Conservation (phyloP, 2,329 filamentous ascomycete genomes). For the Pyrenochaeta sp. region DNA sequence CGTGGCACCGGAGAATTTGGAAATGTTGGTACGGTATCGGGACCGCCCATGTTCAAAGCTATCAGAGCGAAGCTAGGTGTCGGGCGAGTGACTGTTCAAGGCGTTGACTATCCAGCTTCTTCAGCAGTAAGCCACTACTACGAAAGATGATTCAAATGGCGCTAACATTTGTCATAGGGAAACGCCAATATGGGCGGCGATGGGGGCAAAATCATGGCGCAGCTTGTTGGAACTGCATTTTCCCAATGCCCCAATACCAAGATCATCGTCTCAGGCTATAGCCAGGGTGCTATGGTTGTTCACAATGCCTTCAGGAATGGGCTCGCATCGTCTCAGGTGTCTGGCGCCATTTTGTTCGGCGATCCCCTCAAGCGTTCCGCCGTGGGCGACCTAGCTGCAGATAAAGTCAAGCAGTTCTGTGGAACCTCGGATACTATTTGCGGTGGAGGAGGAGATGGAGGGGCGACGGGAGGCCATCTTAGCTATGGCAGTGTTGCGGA, state of each 20-base stretch:
- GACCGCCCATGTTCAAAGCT: slow-evolving; percentile 47
- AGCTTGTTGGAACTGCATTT: slow-evolving; percentile 29
- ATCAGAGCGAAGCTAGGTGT: slow-evolving; percentile 36
- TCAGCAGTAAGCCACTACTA: slow-evolving; percentile 23
- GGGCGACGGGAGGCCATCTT: slow-evolving; percentile 35
- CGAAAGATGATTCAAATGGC: not conserved
- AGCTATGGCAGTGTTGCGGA: slow-evolving; percentile 39
- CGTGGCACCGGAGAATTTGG: slow-evolving; percentile 53
- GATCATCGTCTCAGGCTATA: slow-evolving; percentile 42
- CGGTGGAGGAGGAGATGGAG: slow-evolving; percentile 31
- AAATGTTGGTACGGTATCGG: slow-evolving; percentile 53
- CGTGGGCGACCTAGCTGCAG: slow-evolving; percentile 23
- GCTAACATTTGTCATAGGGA: slow-evolving; percentile 23
- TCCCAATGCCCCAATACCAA: slow-evolving; percentile 41
- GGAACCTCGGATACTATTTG: slow-evolving; percentile 34
- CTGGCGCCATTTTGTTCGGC: slow-evolving; percentile 38
- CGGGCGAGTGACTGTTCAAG: slow-evolving; percentile 38
- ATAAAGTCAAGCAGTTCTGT: slow-evolving; percentile 39
- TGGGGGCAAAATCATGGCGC: slow-evolving; percentile 37
- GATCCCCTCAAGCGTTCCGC: slow-evolving; percentile 39
- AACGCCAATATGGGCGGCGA: slow-evolving; percentile 33
- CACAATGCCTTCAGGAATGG: slow-evolving; percentile 39
- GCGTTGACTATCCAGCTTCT: slow-evolving; percentile 41
- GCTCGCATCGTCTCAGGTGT: slow-evolving; percentile 28
- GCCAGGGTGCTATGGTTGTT: slow-evolving; percentile 44